Evolutionary conservation across 768 basidiomycete species (phyloP), one percentile per base, ranked within the genome.

Genomic region (Suillus alpinus): DNA sequence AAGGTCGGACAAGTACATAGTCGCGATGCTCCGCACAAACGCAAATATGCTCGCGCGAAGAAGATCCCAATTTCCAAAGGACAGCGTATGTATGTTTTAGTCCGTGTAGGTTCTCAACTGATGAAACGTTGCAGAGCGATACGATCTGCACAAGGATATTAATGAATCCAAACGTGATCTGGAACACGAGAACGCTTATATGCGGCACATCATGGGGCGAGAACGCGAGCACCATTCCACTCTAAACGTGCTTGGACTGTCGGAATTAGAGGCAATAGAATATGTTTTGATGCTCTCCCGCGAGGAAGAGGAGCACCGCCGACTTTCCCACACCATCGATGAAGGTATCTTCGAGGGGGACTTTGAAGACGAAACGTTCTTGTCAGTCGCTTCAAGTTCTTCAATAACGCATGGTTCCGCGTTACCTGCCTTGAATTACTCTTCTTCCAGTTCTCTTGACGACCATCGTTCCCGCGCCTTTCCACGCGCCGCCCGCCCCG

Each of bases 201-300:
- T 64, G 0, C 75, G 76, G 47, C 75, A 72, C 16, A 70, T 69
- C 3, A 76, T 81, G 63, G 79, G 80, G 0, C 78, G 83, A 37
- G 83, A 84, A 62, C 76, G 77, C 29, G 88, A 86, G 64, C 89
- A 94, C 63, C 74, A 75, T 13, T 77, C 77, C 2, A 79, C 81
- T 12, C 70, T 93, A 26, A 77, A 84, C 37, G 72, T 74, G n/a
- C 80, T 94, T 4, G 92, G 92, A 2, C 73, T 94, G 43, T 86
- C 80, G 59, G 92, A 94, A 66, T 72, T 73, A 1, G 92, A 92
- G 66, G 90, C 88, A 0, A 75, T 94, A 31, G 88, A 92, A 67
- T 94, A 94, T 65, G 80, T 86, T 0, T 70, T 94, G 50, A 94
- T 94, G 91, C 80, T 94, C 64, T 93, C 91, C 63, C 85, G 89